Percentiles rank a stretch among this genome's conserved stretches.
These are phyloP conservation scores for Pulveroboletus sp. DNA, from an alignment of 768 basidiomycete genomes.

Conservation along the genomic window DNA sequence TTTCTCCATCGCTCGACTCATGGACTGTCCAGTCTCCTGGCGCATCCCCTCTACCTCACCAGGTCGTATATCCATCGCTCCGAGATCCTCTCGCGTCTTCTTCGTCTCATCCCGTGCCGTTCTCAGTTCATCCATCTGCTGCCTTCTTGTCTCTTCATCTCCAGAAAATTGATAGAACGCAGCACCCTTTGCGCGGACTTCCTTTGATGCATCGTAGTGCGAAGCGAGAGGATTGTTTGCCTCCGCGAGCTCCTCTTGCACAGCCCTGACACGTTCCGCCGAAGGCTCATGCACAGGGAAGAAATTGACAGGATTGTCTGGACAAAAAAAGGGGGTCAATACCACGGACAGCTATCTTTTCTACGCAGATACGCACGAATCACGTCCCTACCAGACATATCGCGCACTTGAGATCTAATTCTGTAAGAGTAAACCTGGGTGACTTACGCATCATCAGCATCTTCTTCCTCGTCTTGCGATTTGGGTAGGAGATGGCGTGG, in stretches of 20 bases:
- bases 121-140: constrained; percentile 81
- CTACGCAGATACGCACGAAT: constrained; percentile 40
- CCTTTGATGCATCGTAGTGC: constrained; percentile 79
- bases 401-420: background rate
- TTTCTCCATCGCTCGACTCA: constrained; percentile 59
- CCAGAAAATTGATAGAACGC: constrained; percentile 88
- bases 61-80: constrained; percentile 55
- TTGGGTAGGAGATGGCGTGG: constrained; percentile 57
- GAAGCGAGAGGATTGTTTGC: constrained; percentile 60
- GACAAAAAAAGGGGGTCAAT: constrained; percentile 3
- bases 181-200: constrained; percentile 86
- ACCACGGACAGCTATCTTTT: background rate
- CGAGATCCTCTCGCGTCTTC: constrained; percentile 51
- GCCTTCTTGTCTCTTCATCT: constrained; percentile 72
- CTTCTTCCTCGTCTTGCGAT: constrained; percentile 38
- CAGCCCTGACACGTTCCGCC: constrained; percentile 70
- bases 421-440: background rate
- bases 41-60: constrained; percentile 81
- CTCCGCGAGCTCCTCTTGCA: constrained; percentile 66
- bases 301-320: constrained; percentile 77
- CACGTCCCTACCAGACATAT: constrained; percentile 43
- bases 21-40: constrained; percentile 28
- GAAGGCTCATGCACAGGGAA: constrained; percentile 89
- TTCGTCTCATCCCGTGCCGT: constrained; percentile 67
- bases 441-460: constrained; percentile 53